Evolutionary conservation across 768 basidiomycete species (phyloP), one percentile per base, ranked within the genome.

Genomic region (Leccinum incarnatum): DNA sequence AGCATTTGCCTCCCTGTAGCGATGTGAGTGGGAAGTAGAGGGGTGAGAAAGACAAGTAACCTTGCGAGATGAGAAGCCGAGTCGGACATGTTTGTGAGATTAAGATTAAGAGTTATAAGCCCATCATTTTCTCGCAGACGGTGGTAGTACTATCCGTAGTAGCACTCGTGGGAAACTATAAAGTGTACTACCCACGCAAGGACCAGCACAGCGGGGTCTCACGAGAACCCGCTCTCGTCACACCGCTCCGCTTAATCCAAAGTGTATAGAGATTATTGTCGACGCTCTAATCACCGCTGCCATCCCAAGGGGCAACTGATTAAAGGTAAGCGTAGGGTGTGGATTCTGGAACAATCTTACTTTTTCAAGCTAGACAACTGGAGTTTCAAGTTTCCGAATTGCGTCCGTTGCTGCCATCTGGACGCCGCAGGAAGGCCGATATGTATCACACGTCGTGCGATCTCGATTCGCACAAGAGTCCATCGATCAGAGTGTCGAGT

Each of bases 1-100:
- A 65, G 78, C 77, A 70, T 88, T 91, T 65, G 91, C 89, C 77
- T 95, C 91, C 66, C 93, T 95, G 61, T 21, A 36, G 27, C 17
- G 52, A 60, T 25, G 53, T 62, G 58, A 65, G 63, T 27, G 34
- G 51, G 25, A 49, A 42, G 12, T 51, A 51, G 64, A 46, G 62
- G 8, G 34, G 36, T 32, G 7, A 42, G 51, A 53, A 37, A 15
- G 32, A 7, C 2, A 46, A 37, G 45, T 9, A 12, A 73, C 79
- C 74, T 76, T 52, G 75, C 71, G 23, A 80, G 72, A 50, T 71
- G 67, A 23, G 68, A 69, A 47, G 77, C 70, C 64, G 76, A 73
- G 66, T 79, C 79, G 19, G 76, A 73, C 78, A 79, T 79, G 36
- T 56, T 50, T 56, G 54, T 46, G 61, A 65, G 62, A 51, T 40